Evolutionary conservation across 108 stramenopile species (phyloP), one percentile per base, ranked within the genome.

Genomic region (Bacterosira constricta): DNA sequence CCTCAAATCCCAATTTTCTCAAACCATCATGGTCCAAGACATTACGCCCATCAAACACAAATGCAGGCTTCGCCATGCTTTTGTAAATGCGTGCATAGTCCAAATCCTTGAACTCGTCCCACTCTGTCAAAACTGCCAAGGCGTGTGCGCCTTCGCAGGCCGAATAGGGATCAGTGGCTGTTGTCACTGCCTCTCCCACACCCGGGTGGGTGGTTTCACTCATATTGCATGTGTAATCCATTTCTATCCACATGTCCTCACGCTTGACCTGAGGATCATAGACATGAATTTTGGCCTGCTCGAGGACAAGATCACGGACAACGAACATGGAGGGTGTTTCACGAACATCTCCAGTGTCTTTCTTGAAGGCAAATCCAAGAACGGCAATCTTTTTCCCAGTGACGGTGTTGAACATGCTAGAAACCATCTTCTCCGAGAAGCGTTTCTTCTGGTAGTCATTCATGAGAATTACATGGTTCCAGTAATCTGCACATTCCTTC

Each of bases 381-480:
- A 99, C 79, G 58, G 97, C 96, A 71, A 99, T 99, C 86, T 96
- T 96, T 84, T 99, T 99, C 41, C 98, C 96, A 25, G 98, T 98
- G 20, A 98, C 96, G 45, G 98, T 98, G 96, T 99, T 99, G 86
- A 99, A 98, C 99, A 99, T 98, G 51, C 77, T 83, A 18, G 84
- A 51, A 9, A 99, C 98, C 82, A 99, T 94, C 74, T 95, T 95
- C 63, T 96, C 83, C 26, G 97, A 88, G 82, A 99, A 99, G 45
- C 99, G 94, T 52, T 89, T 83, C 96, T 99, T 99, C 86, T 99
- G 99, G 85, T 95, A 98, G 79, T 99, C 97, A 79, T 99, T 99
- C 98, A 99, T 98, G 45, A 84, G 51, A 53, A 99, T 93, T 49
- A 99, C 99, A 75, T 97, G 93, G 67, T 98, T 85, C 98, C 98